Conservation (phyloP, 306 rosid species). For the Corylus heterophylla region DNA sequence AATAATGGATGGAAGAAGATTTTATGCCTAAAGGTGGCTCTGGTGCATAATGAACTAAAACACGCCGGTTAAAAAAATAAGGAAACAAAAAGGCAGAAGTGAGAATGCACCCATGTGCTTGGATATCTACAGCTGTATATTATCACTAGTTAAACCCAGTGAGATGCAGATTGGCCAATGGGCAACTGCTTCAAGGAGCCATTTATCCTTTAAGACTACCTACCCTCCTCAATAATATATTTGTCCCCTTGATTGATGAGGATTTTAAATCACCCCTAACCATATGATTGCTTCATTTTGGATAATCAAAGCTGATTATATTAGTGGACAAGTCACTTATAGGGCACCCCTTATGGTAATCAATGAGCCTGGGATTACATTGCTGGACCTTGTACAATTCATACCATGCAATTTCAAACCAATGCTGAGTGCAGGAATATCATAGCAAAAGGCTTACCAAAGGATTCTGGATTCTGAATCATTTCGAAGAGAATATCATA, state of each 20-base stretch:
- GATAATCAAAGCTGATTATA: neutral
- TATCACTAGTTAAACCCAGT: neutral
- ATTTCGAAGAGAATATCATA: slow-evolving; percentile 41
- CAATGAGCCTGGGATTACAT: neutral
- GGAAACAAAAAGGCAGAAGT: neutral
- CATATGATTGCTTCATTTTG: neutral
- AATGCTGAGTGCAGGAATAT: neutral
- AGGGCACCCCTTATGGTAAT: neutral
- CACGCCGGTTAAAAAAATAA: neutral
- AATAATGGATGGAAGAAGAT: neutral
- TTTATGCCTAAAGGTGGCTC: neutral
- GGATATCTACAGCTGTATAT: neutral
- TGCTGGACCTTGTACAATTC: neutral
- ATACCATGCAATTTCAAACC: neutral
- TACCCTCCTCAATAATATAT: neutral
- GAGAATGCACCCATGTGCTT: neutral
- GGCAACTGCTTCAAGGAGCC: neutral
- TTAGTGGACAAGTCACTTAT: neutral
- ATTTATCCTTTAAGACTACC: neutral
- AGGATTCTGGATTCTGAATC: slow-evolving; percentile 39
- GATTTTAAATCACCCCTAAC: neutral
- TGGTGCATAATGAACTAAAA: too few relatives aligned
- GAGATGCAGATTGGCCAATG: neutral
- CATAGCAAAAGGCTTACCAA: slow-evolving; percentile 30
- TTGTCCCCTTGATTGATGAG: neutral